Evolutionary conservation across 1,139 yeast genomes (phyloP), one percentile per base, ranked within the genome.

Genomic region (Debaryomyces psychrophilus): DNA sequence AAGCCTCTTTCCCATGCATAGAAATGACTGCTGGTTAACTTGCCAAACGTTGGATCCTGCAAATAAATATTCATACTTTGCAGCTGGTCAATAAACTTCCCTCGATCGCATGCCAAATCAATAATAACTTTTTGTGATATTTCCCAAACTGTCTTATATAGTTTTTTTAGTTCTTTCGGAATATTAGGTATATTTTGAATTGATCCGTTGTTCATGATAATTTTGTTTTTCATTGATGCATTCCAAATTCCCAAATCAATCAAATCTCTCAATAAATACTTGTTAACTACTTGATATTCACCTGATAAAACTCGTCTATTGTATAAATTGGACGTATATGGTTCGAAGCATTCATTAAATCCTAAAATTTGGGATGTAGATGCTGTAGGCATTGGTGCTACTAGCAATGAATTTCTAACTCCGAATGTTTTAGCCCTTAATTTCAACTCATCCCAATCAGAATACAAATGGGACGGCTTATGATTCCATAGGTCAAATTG

Each of bases 381-480:
- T 2, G 96, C 96, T 26, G 97, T 89, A 37, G 97, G 97, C 97
- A 89, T 89, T 41, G 96, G 96, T 2, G 95, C 97, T 46, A 88
- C 88, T 46, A 90, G 73, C 58, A 89, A 71, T 12, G 96, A 89
- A 76, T 89, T 89, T 61, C 96, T 76, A 49, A 89, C 56, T 44
- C 97, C 97, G 61, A 81, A 70, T 59, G 73, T 69, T 51, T 74
- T 73, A 57, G 89, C 67, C 45, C 82, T 73, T 27, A 68, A 76
- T 69, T 87, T 89, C 59, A 88, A 69, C 12, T 69, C 56, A 55
- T 81, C 87, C 96, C 96, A 89, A 63, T 89, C 79, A 41, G 56
- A 82, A 79, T 84, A 85, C 44, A 85, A 70, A 26, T 74, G 79
- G 12, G 89, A 73, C 37, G 96, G 96, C 52, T 83, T 82, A 47